Evolutionary conservation across 2,329 filamentous ascomycete species (phyloP), one percentile per base, ranked within the genome.

Genomic region (Claviceps africana): DNA sequence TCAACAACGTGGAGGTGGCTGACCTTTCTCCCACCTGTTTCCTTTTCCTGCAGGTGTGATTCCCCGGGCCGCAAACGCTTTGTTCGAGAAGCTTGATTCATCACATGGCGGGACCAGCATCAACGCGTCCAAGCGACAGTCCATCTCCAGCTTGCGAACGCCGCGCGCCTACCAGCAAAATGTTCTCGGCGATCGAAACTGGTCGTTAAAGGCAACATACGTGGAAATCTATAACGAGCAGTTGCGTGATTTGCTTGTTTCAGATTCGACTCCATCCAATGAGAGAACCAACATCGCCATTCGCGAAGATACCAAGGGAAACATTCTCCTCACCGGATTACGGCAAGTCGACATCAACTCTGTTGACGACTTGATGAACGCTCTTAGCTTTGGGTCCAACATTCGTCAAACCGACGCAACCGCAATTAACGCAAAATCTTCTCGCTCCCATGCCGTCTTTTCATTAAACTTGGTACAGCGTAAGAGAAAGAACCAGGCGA

Each of bases 151-250:
- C 50, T 76, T 96, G 39, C 83, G 86, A 56, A 81, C 86, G 4
- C 91, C 91, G 0, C 78, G 82, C 47, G 81, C 88, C 57, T 93
- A 94, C 33, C 65, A 67, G 53, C 63, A 66, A 50, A 61, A 62
- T 47, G 76, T 80, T 53, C 71, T 75, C 43, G 64, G 70, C 2
- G 86, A 93, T 48, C 89, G 85, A 67, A 86, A 77, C 56, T 98
- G 93, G 93, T 85, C 88, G 50, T 73, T 98, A 61, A 95, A 86
- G 66, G 93, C 91, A 11, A 96, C 90, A 1, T 96, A 96, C 64
- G 87, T 96, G 56, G 80, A 97, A 74, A 98, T 98, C 58, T 98
- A 98, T 72, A 97, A 98, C 64, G 93, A 98, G 69, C 86, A 94
- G 63, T 75, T 97, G 31, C 83, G 93, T 60, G 93, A 98, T 73